Evolutionary conservation across 805 yeast species (phyloP).

Genomic region (Middelhovenomyces tepae): DNA sequence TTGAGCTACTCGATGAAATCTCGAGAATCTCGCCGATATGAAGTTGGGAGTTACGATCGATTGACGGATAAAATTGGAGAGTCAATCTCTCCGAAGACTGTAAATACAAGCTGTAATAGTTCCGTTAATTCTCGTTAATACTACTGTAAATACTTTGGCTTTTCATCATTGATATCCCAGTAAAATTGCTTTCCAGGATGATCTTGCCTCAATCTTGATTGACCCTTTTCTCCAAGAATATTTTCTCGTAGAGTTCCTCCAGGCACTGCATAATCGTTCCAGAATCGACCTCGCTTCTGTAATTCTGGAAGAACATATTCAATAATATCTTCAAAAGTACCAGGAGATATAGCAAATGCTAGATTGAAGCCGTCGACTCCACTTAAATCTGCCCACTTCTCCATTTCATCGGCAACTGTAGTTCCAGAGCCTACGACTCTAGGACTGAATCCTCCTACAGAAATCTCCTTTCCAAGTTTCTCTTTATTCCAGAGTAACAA

Average conservation of each 20-base stretch:
- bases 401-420: constrained; percentile 34
- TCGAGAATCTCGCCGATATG: too few relatives aligned
- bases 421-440: constrained; percentile 29
- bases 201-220: constrained; percentile 12
- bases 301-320: constrained; percentile 32
- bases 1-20: too few relatives aligned
- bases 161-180: too few relatives aligned
- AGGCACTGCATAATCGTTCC: constrained; percentile 32
- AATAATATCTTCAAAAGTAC: constrained; percentile 31
- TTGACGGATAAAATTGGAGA: too few relatives aligned
- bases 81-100: too few relatives aligned
- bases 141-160: too few relatives aligned
- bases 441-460: constrained; percentile 24
- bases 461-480: constrained; percentile 26
- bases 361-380: constrained; percentile 38
- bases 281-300: constrained; percentile 28
- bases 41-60: too few relatives aligned
- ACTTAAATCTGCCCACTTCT: constrained; percentile 31
- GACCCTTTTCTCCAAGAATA: constrained; percentile 25
- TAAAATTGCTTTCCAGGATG: too few relatives aligned
- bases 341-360: constrained; percentile 31
- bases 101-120: too few relatives aligned
- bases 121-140: too few relatives aligned
- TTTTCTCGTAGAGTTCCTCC: constrained; percentile 34
- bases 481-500: constrained; percentile 20